phyloP scores from a whole-genome alignment of 495 filamentous ascomycete genomes.

The Xylaria curta region DNA sequence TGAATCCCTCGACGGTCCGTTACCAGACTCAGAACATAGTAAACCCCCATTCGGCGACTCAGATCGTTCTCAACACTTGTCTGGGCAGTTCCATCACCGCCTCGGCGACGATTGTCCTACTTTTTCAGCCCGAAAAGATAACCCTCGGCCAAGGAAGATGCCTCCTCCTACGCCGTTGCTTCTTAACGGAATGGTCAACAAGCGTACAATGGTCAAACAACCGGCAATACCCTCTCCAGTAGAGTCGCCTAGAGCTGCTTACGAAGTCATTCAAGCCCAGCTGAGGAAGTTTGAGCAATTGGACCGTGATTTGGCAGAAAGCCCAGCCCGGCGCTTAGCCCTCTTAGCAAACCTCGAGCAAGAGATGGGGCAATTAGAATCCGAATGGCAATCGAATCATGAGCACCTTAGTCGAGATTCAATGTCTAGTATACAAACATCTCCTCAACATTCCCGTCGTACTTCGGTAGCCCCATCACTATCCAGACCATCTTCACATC shows the following conservation, averaged over 20 bases:
- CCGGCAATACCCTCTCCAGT: constrained; percentile 54
- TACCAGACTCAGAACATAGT: constrained; percentile 13
- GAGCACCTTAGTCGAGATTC: constrained; percentile 56
- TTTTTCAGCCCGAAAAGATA: constrained; percentile 56
- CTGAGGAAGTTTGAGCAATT: constrained; percentile 52
- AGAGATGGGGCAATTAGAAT: constrained; percentile 59
- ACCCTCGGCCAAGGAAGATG: constrained; percentile 49
- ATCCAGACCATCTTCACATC: constrained; percentile 31
- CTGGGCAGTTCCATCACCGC: constrained; percentile 53
- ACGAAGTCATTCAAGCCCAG: constrained; percentile 57
- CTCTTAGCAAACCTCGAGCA: constrained; percentile 59
- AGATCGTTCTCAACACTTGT: background rate
- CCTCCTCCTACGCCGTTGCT: constrained; percentile 57
- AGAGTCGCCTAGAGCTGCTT: constrained; percentile 55
- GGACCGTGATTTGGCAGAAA: constrained; percentile 37
- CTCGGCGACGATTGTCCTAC: constrained; percentile 59
- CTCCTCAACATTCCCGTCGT: constrained; percentile 37
- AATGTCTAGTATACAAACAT: constrained; percentile 51
- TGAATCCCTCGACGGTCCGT: constrained; percentile 9
- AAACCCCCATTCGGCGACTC: constrained; percentile 5
- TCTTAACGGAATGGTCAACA: constrained; percentile 42
- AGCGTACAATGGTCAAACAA: constrained; percentile 36
- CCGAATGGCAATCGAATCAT: constrained; percentile 58
- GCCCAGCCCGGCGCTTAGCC: constrained; percentile 44
- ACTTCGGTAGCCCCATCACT: constrained; percentile 33